Evolutionary conservation across 352 stramenopile genomes (phyloP).

Genomic region (Achlya hypogyna): DNA sequence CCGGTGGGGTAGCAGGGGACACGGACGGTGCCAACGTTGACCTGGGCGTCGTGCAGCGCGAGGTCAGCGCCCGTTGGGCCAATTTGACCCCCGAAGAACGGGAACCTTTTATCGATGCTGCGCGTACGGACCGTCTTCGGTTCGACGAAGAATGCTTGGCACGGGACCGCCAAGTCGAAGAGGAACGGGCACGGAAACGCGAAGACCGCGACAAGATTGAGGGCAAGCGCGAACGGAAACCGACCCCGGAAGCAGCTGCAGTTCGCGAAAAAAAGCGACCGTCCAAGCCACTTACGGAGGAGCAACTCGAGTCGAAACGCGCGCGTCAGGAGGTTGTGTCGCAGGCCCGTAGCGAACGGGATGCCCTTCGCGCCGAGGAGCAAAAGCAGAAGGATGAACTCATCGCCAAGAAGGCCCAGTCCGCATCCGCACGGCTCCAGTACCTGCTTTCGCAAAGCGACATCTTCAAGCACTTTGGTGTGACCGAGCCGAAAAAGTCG

Average conservation of each 20-base stretch:
- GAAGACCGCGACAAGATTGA: slow-evolving; percentile 67
- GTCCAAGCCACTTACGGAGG: slow-evolving; percentile 49
- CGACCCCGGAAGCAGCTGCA: slow-evolving; percentile 32
- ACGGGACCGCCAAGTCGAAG: slow-evolving; percentile 65
- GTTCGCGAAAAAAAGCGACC: slow-evolving; percentile 22
- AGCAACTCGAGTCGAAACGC: slow-evolving; percentile 59
- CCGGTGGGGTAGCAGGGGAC: slow-evolving; percentile 28
- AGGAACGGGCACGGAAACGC: slow-evolving; percentile 57
- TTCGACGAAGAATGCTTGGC: slow-evolving; percentile 68
- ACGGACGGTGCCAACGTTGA: slow-evolving; percentile 39
- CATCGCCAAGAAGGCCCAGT: slow-evolving; percentile 65
- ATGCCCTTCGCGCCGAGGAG: slow-evolving; percentile 69
- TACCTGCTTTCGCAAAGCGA: slow-evolving; percentile 96
- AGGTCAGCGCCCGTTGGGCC: slow-evolving; percentile 71
- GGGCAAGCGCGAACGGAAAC: slow-evolving; percentile 78
- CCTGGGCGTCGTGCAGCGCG: slow-evolving; percentile 52
- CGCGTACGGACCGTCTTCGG: slow-evolving; percentile 42
- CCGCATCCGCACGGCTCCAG: slow-evolving; percentile 78
- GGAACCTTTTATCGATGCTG: slow-evolving; percentile 61
- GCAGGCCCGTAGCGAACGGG: slow-evolving; percentile 28
- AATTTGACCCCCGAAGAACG: slow-evolving; percentile 49
- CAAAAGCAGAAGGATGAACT: slow-evolving; percentile 71
- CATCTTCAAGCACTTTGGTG: slow-evolving; percentile 97
- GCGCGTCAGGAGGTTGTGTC: slow-evolving; percentile 37
- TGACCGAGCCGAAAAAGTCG: slow-evolving; percentile 73